These are phyloP conservation scores for Backusella parvicylindrica DNA, from an alignment of 192 early-diverging fungal genomes.

Conservation along the genomic window DNA sequence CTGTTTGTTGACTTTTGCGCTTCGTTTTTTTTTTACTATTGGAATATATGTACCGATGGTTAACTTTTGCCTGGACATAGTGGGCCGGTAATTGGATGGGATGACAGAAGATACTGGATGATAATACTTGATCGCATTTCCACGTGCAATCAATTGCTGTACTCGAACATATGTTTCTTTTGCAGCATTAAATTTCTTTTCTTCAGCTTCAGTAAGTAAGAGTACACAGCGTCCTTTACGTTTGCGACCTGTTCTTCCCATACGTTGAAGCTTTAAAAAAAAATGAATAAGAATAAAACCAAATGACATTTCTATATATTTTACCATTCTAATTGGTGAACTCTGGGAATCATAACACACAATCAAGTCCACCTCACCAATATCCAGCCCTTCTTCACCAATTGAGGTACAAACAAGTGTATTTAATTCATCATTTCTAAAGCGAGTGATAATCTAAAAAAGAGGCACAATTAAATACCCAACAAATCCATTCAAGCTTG, in stretches of 20 bases:
- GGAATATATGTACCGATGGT: slow-evolving; percentile 43
- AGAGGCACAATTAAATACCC: not conserved
- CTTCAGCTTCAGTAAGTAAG: slow-evolving; percentile 66
- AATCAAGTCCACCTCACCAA: slow-evolving; percentile 94
- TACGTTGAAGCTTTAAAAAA: slow-evolving; percentile 50
- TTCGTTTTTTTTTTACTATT: slow-evolving; percentile 27
- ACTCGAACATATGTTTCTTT: slow-evolving; percentile 59
- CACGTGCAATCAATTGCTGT: slow-evolving; percentile 58
- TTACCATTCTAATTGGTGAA: slow-evolving; percentile 73
- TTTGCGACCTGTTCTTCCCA: slow-evolving; percentile 80
- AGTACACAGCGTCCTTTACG: slow-evolving; percentile 63
- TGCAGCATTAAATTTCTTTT: slow-evolving; percentile 49
- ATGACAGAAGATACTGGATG: slow-evolving; percentile 41
- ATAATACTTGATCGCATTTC: slow-evolving; percentile 47
- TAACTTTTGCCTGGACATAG: slow-evolving; percentile 44
- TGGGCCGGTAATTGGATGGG: slow-evolving; percentile 44
- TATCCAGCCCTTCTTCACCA: slow-evolving; percentile 95
- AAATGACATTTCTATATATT: slow-evolving; percentile 14
- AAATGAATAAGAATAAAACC: not conserved
- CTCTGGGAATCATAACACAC: slow-evolving; percentile 82
- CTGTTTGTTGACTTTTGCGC: slow-evolving; percentile 17
- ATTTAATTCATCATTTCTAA: slow-evolving; percentile 76
- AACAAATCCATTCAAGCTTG: no score
- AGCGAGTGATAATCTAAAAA: slow-evolving; percentile 63
- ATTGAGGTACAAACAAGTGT: slow-evolving; percentile 88